Conservation (phyloP, 805 yeast genomes). For the Candida nanaspora region DNA sequence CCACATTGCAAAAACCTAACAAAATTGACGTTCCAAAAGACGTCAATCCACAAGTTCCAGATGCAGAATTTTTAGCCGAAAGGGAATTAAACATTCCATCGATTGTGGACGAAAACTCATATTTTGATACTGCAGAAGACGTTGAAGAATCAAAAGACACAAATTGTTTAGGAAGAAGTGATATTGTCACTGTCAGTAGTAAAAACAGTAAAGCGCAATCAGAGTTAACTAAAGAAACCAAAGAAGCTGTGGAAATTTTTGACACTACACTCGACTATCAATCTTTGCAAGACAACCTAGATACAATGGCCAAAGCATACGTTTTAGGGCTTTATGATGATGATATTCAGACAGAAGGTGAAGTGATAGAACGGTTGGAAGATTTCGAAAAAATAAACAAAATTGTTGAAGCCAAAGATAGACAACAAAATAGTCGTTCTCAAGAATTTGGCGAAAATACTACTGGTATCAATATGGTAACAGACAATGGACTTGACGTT, state of each 20-base stretch:
- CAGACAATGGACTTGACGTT: slow-evolving; percentile 12
- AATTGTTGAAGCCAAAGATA: slow-evolving; percentile 33
- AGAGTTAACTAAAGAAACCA: slow-evolving; percentile 1
- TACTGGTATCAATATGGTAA: slow-evolving; percentile 7
- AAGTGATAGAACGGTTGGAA: slow-evolving; percentile 42
- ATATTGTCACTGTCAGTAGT: slow-evolving; percentile 4
- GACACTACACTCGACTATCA: slow-evolving; percentile 33
- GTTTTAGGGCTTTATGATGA: slow-evolving; percentile 55
- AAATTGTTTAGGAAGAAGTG: not conserved
- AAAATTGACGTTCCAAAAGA: not conserved
- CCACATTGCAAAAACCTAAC: not conserved
- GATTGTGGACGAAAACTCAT: not conserved
- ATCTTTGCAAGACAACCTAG: slow-evolving; percentile 37
- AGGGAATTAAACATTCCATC: not conserved
- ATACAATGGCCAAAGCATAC: slow-evolving; percentile 56
- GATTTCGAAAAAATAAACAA: slow-evolving; percentile 50
- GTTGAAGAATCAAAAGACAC: slow-evolving; percentile 3
- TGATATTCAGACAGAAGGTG: slow-evolving; percentile 48
- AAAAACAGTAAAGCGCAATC: not conserved
- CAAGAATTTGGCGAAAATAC: slow-evolving; percentile 8
- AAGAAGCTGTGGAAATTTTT: slow-evolving; percentile 14
- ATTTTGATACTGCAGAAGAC: not conserved
- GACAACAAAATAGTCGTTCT: not conserved
- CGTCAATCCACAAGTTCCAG: not conserved
- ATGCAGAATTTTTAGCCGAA: not conserved